Evolutionary conservation across 345 rosid genomes (phyloP), one percentile per base, ranked within the genome.

Genomic region (Linum usitatissimum): DNA sequence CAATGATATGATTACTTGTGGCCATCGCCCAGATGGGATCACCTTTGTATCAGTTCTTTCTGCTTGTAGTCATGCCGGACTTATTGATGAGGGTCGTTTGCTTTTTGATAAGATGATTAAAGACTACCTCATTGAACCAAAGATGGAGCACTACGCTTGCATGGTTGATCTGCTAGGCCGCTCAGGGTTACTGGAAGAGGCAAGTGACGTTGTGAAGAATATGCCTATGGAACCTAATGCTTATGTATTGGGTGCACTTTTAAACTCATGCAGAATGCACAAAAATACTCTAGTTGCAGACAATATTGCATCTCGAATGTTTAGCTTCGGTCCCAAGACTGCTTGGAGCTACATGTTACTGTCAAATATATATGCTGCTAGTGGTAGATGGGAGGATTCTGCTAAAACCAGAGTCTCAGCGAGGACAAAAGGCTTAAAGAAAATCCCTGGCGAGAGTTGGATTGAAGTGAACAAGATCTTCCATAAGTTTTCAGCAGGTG

Each of bases 81-180:
- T 88, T 63, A 88, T 83, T 53, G 57, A 67, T 18, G 70, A 81
- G 72, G 96, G 86, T 9, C 83, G 78, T 49, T 64, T 39, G 18
- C 58, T 81, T 62, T 82, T 80, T 64, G 48, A 78, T 63, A 71
- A 71, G 14, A 84, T 85, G 88, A 30, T 45, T 18, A 49, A 10
- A 19, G 71, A 67, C 23, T 80, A 73, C 30, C 79, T 75, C 34
- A 66, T 82, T 42, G 75, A 79, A 70, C 88, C 87, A 6, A 72
- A 66, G 36, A 83, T 82, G 78, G 88, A 85, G 77, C 89, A 83
- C 66, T 77, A 86, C 74, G 81, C 96, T 49, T 81, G 82, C 72
- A 66, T 85, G 74, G 87, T 84, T 63, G 90, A 88, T 72, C 81
- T 88, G 62, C 80, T 84, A 20, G 86, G 96, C 53, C 88, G 87